These are phyloP conservation scores for Cordyceps tenuipes DNA, from an alignment of 2,329 filamentous ascomycete species.

Conservation along the genomic window DNA sequence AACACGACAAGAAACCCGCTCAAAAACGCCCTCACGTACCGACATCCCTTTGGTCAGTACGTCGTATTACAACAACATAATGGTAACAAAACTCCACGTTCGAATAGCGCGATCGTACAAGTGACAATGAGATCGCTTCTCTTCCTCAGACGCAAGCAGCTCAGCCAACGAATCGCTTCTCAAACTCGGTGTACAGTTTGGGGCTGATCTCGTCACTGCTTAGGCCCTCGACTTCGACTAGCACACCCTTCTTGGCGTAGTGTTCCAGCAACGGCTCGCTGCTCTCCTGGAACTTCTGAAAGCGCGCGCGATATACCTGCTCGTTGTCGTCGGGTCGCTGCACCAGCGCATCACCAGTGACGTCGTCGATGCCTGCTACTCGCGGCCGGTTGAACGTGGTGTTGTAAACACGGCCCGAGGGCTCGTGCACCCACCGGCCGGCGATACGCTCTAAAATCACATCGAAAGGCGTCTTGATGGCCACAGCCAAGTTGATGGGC, in stretches of 20 bases:
- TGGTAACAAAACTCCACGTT: background rate
- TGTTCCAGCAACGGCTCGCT: constrained; percentile 80
- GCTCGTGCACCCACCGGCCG: constrained; percentile 86
- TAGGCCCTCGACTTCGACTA: constrained; percentile 81
- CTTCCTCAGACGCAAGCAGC: background rate
- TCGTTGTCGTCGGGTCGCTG: constrained; percentile 81
- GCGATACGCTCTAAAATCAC: constrained; percentile 86
- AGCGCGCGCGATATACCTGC: constrained; percentile 72
- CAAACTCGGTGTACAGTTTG: constrained; percentile 77
- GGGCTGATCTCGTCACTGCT: constrained; percentile 93
- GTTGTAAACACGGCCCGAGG: constrained; percentile 90
- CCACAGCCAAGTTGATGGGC: constrained; percentile 91
- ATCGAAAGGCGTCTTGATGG: constrained; percentile 72
- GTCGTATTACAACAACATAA: constrained; percentile 1
- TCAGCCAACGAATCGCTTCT: constrained; percentile 54
- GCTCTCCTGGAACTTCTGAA: constrained; percentile 79
- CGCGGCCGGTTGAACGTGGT: constrained; percentile 84
- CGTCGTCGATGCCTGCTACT: constrained; percentile 72
- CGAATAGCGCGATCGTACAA: background rate
- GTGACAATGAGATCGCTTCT: background rate
- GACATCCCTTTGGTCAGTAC: background rate
- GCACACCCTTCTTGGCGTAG: constrained; percentile 73
- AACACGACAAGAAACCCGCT: background rate
- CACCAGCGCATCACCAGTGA: constrained; percentile 79
- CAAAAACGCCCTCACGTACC: constrained; percentile 1